Conservation (phyloP, 495 filamentous ascomycete species). For the Rhypophila decipiens region DNA sequence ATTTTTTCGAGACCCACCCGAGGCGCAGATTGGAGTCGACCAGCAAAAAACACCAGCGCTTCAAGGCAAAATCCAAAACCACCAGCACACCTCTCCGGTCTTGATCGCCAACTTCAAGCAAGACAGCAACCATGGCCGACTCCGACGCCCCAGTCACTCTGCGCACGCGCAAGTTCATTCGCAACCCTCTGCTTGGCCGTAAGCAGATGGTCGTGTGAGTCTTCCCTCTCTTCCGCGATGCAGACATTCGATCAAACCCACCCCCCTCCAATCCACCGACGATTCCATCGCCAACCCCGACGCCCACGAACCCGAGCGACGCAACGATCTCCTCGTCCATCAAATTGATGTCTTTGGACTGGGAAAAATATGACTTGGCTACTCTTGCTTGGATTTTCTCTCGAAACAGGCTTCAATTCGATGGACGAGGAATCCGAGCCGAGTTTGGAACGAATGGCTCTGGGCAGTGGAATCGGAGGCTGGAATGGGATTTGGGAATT, state of each 20-base stretch:
- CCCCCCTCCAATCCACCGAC: too few relatives aligned
- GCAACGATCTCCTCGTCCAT: background rate
- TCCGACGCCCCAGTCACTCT: conserved; percentile 78
- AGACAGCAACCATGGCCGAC: conserved; percentile 68
- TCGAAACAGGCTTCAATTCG: too few relatives aligned
- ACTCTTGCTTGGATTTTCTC: too few relatives aligned
- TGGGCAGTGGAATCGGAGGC: too few relatives aligned
- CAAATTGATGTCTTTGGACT: too few relatives aligned
- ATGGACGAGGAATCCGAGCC: too few relatives aligned
- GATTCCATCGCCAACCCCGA: too few relatives aligned
- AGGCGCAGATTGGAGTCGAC: conserved; percentile 8
- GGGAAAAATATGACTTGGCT: too few relatives aligned
- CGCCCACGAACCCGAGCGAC: too few relatives aligned
- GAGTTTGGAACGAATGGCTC: too few relatives aligned
- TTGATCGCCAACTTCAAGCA: conserved; percentile 19
- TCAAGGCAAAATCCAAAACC: conserved; percentile 21
- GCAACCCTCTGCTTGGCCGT: conserved; percentile 94
- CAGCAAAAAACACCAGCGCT: conserved; percentile 22
- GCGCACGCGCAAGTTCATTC: conserved; percentile 99
- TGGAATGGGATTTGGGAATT: background rate
- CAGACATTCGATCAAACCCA: background rate
- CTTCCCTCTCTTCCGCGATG: conserved; percentile 7
- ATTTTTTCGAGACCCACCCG: conserved; percentile 25
- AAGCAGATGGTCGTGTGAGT: conserved; percentile 99
- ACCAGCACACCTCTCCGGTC: conserved; percentile 10